These are phyloP conservation scores for Neocatenulostroma microsporum DNA, from an alignment of 2,329 filamentous ascomycete genomes.

Conservation along the genomic window DNA sequence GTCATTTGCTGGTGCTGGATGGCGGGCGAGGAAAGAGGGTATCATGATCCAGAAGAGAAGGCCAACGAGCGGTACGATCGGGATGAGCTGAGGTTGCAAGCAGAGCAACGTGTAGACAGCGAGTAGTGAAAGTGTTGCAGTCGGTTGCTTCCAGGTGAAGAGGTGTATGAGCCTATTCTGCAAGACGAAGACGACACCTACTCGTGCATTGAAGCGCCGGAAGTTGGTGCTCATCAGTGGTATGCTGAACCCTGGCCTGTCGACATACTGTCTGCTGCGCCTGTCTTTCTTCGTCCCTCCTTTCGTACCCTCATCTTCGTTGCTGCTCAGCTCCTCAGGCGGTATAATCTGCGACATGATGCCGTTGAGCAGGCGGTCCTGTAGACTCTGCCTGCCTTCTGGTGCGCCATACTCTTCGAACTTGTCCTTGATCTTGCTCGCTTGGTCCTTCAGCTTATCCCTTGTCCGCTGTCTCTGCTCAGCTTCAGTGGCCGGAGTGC, in stretches of 20 bases:
- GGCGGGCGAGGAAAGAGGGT: constrained; percentile 75
- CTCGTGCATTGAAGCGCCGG: constrained; percentile 86
- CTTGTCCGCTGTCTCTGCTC: constrained; percentile 25
- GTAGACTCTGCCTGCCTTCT: constrained; percentile 42
- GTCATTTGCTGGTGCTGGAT: constrained; percentile 57
- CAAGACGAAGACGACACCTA: constrained; percentile 90
- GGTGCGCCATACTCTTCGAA: constrained; percentile 28
- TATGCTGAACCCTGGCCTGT: constrained; percentile 78
- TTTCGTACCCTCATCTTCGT: constrained; percentile 14
- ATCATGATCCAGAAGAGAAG: constrained; percentile 79
- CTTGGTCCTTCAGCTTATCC: constrained; percentile 31
- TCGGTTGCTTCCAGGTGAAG: constrained; percentile 70
- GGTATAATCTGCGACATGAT: constrained; percentile 74
- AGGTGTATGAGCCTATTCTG: constrained; percentile 71
- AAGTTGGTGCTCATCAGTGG: constrained; percentile 96
- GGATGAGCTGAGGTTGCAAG: constrained; percentile 77
- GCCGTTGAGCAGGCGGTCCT: constrained; percentile 72
- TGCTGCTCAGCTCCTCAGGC: constrained; percentile 47
- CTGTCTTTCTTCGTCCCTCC: constrained; percentile 37
- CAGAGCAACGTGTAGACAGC: constrained; percentile 89
- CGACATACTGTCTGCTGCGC: constrained; percentile 47
- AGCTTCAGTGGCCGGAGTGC: constrained; percentile 30
- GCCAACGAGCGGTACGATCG: constrained; percentile 65
- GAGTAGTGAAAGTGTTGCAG: constrained; percentile 84
- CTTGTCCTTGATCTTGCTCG: constrained; percentile 34